These are phyloP conservation scores for Thielaviopsis euricoi DNA, from an alignment of 2,329 filamentous ascomycete species.

Conservation along the genomic window DNA sequence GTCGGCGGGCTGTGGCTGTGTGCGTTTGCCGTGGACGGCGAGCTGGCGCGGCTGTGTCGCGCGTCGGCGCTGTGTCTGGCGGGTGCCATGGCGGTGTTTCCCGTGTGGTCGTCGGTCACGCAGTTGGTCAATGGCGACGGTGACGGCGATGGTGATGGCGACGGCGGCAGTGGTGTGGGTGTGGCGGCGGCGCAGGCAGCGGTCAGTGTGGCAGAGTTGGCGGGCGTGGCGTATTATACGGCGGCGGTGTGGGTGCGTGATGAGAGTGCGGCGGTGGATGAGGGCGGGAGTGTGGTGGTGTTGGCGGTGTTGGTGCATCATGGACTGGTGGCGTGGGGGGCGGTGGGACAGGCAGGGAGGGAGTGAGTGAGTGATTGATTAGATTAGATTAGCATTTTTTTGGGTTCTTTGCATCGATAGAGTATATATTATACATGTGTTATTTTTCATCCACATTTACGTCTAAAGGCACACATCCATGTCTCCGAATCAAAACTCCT, in stretches of 20 bases:
- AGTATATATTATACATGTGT: too few relatives aligned
- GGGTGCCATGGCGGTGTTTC: slow-evolving; percentile 8
- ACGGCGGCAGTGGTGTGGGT: background rate
- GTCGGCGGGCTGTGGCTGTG: slow-evolving; percentile 5
- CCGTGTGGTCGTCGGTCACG: slow-evolving; percentile 9
- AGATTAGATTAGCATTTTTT: background rate
- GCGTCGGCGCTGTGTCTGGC: slow-evolving; percentile 6
- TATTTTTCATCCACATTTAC: too few relatives aligned
- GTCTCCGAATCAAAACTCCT: too few relatives aligned
- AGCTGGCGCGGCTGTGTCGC: slow-evolving; percentile 6
- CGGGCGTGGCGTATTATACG: slow-evolving; percentile 7
- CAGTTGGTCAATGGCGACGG: background rate
- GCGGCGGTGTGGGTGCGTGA: slow-evolving; percentile 9
- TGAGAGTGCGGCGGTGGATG: slow-evolving; percentile 5
- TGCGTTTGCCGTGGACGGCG: slow-evolving; percentile 3
- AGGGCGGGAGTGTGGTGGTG: slow-evolving; percentile 8
- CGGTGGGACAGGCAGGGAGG: background rate
- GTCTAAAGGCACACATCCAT: too few relatives aligned
- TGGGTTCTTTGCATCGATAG: background rate
- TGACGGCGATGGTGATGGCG: background rate
- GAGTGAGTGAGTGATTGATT: background rate
- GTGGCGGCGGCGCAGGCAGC: background rate
- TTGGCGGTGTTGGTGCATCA: slow-evolving; percentile 7
- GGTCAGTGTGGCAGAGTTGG: slow-evolving; percentile 6
- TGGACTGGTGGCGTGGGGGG: background rate